Evolutionary conservation across 2,329 filamentous ascomycete species (phyloP), one percentile per base, ranked within the genome.

Genomic region (Botryotinia convoluta): DNA sequence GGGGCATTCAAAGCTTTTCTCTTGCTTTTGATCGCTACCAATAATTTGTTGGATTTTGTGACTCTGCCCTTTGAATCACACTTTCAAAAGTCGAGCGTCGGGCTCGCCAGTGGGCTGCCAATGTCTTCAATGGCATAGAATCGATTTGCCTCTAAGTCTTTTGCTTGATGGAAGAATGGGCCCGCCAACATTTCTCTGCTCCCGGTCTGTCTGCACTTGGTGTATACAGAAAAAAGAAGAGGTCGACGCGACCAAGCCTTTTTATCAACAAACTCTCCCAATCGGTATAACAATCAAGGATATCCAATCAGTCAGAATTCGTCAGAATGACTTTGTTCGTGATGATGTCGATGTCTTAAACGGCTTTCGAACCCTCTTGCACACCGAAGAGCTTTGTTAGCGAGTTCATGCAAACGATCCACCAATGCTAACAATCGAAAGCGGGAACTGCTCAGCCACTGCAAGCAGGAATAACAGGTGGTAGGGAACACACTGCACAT

Each of bases 281-380:
- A 69, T 79, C 20, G 76, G 77, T n/a, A 76, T 62, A 6, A 70
- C 72, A 0, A 77, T 77, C 18, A 54, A 62, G 59, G 76, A 78
- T 51, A 74, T 77, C 7, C 71, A 72, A 32, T 71, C 74, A 4
- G 63, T 74, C 9, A n/a, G 74, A n/a, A 44, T 67, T n/a, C 64
- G 74, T 29, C 71, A 68, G 20, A 73, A 75, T 39, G 71, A 75
- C 54, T 32, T 29, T 42, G 20, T 32, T 37, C n/a, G 57, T 10
- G 69, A 69, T 20, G 32, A 57, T 1, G 32, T 42, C 35, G 59
- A 64, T 39, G 62, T 69, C 3, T 73, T 70, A 14, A 48, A 54
- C 16, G 57, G 60, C 7, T 73, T 73, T 45, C 44, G 65, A 20
- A 73, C 65, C 1, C 29, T 42, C 6, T 42, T 54, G 7, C 68